Evolutionary conservation across 345 rosid species (phyloP).

Genomic region (Corchorus olitorius): DNA sequence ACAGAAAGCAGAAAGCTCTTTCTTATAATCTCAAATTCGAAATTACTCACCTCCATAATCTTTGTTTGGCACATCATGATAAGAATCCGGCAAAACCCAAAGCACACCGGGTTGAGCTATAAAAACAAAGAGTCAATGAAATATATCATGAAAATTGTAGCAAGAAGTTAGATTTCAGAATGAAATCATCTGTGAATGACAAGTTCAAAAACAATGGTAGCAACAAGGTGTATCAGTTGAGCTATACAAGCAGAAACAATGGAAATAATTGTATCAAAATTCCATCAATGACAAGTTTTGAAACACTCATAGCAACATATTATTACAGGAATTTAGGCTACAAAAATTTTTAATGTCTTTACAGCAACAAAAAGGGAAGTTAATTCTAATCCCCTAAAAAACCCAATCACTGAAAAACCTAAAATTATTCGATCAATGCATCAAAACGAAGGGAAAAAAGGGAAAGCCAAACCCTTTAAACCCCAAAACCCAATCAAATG

Average conservation of each 20-base stretch:
- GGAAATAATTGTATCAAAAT: background rate
- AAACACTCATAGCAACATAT: background rate
- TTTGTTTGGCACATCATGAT: slow-evolving; percentile 92
- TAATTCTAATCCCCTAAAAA: no score
- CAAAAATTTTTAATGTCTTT: background rate
- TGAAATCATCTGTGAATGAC: background rate
- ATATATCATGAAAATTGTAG: background rate
- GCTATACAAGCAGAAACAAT: slow-evolving; percentile 38
- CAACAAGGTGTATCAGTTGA: slow-evolving; percentile 27
- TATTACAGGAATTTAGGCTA: background rate
- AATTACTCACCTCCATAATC: slow-evolving; percentile 86
- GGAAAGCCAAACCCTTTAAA: background rate
- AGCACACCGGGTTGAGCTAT: slow-evolving; percentile 84
- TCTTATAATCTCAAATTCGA: background rate
- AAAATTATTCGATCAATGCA: background rate
- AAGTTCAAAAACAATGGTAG: background rate
- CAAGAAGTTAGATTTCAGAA: background rate
- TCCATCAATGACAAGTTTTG: background rate
- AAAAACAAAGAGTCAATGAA: slow-evolving; percentile 13
- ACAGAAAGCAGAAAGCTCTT: background rate
- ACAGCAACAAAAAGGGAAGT: background rate
- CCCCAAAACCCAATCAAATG: slow-evolving; percentile 8
- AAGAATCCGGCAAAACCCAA: slow-evolving; percentile 97
- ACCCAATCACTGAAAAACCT: no score
- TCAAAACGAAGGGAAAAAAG: background rate